Conservation (phyloP, 768 basidiomycete species). For the Collybia sordida region DNA sequence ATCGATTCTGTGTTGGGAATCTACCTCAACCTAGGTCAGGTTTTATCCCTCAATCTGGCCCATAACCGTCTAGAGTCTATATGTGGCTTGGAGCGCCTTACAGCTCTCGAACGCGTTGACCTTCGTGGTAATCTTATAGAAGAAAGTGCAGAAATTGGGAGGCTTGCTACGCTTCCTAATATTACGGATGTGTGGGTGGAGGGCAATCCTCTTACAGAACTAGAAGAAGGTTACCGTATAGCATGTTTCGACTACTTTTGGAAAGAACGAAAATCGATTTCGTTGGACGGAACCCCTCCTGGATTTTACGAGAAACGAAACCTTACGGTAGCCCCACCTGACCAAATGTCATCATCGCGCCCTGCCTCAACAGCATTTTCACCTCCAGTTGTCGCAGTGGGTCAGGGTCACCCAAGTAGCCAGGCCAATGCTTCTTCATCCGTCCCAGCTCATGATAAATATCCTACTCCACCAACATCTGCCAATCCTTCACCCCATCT, state of each 20-base stretch:
- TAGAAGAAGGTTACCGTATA: constrained; percentile 73
- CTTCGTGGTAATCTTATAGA: constrained; percentile 76
- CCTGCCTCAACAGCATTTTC: constrained; percentile 51
- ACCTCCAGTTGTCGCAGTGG: constrained; percentile 62
- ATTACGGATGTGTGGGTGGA: constrained; percentile 80
- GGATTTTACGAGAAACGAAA: constrained; percentile 70
- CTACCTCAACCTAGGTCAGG: constrained; percentile 75
- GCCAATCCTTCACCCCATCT: constrained; percentile 46
- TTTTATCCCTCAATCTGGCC: constrained; percentile 77
- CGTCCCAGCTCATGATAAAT: constrained; percentile 11
- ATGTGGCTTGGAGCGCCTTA: constrained; percentile 89
- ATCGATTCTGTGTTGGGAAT: constrained; percentile 94
- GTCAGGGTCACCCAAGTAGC: constrained; percentile 29
- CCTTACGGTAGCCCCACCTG: constrained; percentile 46
- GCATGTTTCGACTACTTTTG: constrained; percentile 83
- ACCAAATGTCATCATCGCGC: constrained; percentile 51
- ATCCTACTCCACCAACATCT: constrained; percentile 38
- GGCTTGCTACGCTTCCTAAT: constrained; percentile 77
- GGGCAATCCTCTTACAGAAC: constrained; percentile 78
- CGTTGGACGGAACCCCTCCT: constrained; percentile 73
- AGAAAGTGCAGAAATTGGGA: constrained; percentile 82
- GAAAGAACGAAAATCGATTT: constrained; percentile 76
- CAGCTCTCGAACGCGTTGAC: constrained; percentile 83
- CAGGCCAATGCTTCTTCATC: constrained; percentile 19
- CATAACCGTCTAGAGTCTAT: constrained; percentile 92